Evolutionary conservation across 805 yeast genomes (phyloP), one percentile per base, ranked within the genome.

Genomic region (Candida xyloterini): DNA sequence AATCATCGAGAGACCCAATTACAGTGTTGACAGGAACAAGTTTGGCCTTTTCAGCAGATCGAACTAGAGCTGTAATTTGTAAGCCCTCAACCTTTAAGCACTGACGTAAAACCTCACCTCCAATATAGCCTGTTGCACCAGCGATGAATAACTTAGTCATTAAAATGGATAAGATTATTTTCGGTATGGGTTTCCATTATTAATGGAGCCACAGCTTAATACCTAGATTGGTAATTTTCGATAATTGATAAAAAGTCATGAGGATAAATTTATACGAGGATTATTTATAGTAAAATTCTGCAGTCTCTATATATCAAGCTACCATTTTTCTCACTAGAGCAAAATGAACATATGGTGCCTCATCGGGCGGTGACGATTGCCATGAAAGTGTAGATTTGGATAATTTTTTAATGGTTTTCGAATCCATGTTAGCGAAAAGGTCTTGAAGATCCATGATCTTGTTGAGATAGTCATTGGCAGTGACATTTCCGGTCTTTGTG

Each of bases 21-120:
- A 38, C 31, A 9, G 32, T 20, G 5, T n/a, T 6, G 7, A 38
- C 15, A 15, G 25, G 13, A 11, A 38, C 7, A 11, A 38, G 20
- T 14, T 26, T 27, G 4, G 31, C 31, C 18, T 38, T 38, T 9
- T 18, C 42, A 13, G 15, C 10, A 9, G 35, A 15, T 25, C 42
- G 25, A 11, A 20, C 21, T 9, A 38, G 11, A 7, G 42, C 42
- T 2, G 23, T 15, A 23, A 31, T 15, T n/a, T 24, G 11, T 3
- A 36, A 6, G 6, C 13, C 32, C 4, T n/a, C 22, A 21, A 31
- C 3, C 6, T n/a, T 10, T 7, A 13, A 24, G 25, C 14, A 28
- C 27, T 31, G 34, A 14, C 34, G 30, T 27, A 25, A 44, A 42
- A 68, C 73, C 38, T 27, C 33, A 30, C 35, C 27, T 14, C 38